These are phyloP conservation scores for Fraxinus angustifolia DNA, from an alignment of 305 asterid species.

Conservation along the genomic window DNA sequence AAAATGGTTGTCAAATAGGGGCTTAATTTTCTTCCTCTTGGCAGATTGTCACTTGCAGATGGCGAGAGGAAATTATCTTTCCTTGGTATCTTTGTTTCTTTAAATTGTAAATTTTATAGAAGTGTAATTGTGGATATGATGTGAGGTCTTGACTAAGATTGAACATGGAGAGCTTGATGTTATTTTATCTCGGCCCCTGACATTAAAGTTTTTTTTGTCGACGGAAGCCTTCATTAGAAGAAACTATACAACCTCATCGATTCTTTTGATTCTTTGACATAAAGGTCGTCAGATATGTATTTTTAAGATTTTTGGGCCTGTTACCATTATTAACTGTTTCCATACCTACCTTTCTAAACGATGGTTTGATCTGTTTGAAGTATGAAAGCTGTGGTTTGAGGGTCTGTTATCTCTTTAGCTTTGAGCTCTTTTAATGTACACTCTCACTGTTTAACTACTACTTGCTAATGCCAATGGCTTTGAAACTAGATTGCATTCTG, in stretches of 20 bases:
- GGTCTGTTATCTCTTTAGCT: not conserved
- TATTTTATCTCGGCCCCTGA: not conserved
- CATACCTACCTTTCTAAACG: not conserved
- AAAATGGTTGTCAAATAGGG: too few species aligned
- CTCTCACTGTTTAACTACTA: not conserved
- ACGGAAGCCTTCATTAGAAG: not conserved
- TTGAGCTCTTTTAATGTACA: not conserved
- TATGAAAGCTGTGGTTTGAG: not conserved
- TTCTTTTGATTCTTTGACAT: not conserved
- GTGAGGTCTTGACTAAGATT: not conserved
- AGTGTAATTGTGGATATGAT: not conserved
- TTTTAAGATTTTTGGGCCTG: not conserved
- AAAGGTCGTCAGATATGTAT: not conserved
- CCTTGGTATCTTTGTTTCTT: not conserved
- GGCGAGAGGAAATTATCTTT: not conserved
- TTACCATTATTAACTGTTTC: not conserved
- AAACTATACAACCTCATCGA: not conserved
- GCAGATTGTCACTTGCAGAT: not conserved
- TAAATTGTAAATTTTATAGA: not conserved
- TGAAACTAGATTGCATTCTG: not conserved
- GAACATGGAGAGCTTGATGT: not conserved
- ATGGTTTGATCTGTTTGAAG: not conserved
- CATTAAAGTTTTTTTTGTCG: not conserved
- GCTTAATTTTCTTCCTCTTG: not conserved
- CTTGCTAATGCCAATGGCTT: not conserved